A percentile compares a stretch with the other conserved stretches of the same genome.
Conservation (phyloP, 2,329 filamentous ascomycete genomes). For the Sclerotinia borealis region DNA sequence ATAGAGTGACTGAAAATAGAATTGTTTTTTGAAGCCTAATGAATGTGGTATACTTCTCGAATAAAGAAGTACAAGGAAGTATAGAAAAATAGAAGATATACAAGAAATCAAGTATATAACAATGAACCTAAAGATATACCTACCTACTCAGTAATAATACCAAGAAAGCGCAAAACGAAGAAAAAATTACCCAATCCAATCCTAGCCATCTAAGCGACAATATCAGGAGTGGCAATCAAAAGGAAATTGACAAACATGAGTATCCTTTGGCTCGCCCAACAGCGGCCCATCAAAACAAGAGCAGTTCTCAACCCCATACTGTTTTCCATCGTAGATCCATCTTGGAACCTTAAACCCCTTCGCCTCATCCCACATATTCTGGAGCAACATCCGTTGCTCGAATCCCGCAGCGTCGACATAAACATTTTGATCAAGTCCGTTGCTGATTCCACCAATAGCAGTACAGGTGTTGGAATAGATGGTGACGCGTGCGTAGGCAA, state of each 20-base stretch:
- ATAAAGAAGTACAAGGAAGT: not conserved
- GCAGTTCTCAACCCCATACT: not conserved
- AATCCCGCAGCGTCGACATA: not conserved
- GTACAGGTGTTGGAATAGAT: not conserved
- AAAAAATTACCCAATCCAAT: too few species aligned
- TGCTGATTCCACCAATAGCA: not conserved
- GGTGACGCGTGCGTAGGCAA: not conserved
- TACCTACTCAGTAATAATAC: too few species aligned
- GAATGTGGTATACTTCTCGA: not conserved
- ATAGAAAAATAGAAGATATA: not conserved
- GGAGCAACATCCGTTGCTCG: not conserved
- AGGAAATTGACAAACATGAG: not conserved
- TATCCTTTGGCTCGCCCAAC: not conserved
- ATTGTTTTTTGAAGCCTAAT: not conserved
- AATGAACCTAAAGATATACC: not conserved
- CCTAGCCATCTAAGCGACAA: not conserved
- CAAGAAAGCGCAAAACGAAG: not conserved
- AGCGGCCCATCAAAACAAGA: not conserved
- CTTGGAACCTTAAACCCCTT: not conserved
- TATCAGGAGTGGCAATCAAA: not conserved
- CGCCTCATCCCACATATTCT: not conserved
- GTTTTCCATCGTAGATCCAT: not conserved
- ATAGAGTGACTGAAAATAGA: not conserved
- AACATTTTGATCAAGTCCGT: not conserved
- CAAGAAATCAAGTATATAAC: not conserved